phyloP scores from a whole-genome alignment of 306 rosid species.

The Quercus bicolor region DNA sequence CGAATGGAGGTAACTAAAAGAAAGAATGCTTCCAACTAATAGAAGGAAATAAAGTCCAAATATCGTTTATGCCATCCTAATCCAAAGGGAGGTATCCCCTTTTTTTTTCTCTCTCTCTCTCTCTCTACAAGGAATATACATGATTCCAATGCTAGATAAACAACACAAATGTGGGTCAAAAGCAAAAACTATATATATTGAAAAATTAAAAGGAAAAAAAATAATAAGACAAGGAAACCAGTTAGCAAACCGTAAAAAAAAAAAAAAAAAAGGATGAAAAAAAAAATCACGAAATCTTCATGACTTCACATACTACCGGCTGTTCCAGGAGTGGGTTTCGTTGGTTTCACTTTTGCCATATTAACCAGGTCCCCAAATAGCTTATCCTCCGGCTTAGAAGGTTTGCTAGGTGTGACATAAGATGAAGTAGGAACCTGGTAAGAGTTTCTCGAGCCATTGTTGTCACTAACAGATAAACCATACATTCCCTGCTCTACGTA shows the following conservation, averaged over 20 bases:
- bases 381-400: constrained; percentile 87
- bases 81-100: constrained; percentile 25
- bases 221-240: constrained; percentile 16
- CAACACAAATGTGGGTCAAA: constrained; percentile 38
- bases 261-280: background rate
- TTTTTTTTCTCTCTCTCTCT: constrained; percentile 9
- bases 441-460: constrained; percentile 46
- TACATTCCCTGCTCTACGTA: constrained; percentile 80
- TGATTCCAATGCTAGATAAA: constrained; percentile 47
- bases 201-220: constrained; percentile 26
- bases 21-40: background rate
- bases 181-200: constrained; percentile 24
- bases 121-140: constrained; percentile 61
- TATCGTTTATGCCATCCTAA: constrained; percentile 23
- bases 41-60: background rate
- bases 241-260: constrained; percentile 27
- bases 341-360: constrained; percentile 77
- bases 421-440: constrained; percentile 68
- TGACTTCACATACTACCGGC: constrained; percentile 50
- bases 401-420: constrained; percentile 58
- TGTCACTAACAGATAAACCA: constrained; percentile 67
- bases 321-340: constrained; percentile 54
- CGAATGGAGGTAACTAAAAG: background rate
- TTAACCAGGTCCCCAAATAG: constrained; percentile 93
- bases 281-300: constrained; percentile 16